Evolutionary conservation across 2,329 filamentous ascomycete species (phyloP).

Genomic region (Penicillium capsulatum): DNA sequence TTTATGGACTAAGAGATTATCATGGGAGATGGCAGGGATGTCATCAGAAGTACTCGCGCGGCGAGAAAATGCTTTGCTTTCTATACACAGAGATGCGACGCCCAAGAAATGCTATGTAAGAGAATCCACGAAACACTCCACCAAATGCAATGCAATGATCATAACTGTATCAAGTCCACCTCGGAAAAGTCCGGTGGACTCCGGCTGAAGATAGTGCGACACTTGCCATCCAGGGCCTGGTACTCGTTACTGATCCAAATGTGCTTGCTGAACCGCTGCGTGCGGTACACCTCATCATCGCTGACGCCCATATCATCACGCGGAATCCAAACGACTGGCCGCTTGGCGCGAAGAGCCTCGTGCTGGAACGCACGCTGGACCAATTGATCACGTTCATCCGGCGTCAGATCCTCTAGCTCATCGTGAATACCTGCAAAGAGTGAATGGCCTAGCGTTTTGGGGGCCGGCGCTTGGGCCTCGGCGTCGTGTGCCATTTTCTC

Average conservation of each 20-base stretch:
- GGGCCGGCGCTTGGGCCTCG: conserved; percentile 61
- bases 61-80: conserved; percentile 10
- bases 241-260: conserved; percentile 96
- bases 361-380: conserved; percentile 89
- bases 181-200: conserved; percentile 88
- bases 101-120: conserved; percentile 20
- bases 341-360: conserved; percentile 73
- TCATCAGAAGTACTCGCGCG: conserved; percentile 1
- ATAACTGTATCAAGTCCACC: conserved; percentile 78
- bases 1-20: conserved; percentile 31
- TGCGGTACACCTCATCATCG: conserved; percentile 82
- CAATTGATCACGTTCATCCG: conserved; percentile 79
- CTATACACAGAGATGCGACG: conserved; percentile 22
- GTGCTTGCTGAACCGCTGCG: conserved; percentile 66
- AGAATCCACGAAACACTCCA: conserved; percentile 13
- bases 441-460: conserved; percentile 64
- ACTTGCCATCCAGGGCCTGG: conserved; percentile 78
- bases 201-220: conserved; percentile 74
- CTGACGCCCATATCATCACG: conserved; percentile 84
- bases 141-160: conserved; percentile 15
- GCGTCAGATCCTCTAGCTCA: conserved; percentile 89
- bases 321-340: conserved; percentile 91
- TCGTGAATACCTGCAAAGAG: conserved; percentile 85
- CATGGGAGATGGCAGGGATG: background rate
- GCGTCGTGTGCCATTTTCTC: conserved; percentile 51